These are phyloP conservation scores for Actinomucor elegans DNA, from an alignment of 371 early-diverging fungal species.

Conservation along the genomic window DNA sequence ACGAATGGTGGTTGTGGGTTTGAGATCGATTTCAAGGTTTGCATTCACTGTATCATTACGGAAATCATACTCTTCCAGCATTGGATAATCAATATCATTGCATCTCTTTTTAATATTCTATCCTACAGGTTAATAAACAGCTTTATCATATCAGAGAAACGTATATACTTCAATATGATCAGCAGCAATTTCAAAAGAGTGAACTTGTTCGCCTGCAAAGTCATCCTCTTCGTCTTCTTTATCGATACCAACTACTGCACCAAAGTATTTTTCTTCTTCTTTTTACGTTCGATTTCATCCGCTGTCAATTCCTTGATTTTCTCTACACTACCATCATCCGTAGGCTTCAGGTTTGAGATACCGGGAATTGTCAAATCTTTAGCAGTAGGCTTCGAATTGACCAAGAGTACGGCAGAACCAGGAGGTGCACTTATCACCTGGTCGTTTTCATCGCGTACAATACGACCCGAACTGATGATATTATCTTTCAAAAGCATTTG, in stretches of 20 bases:
- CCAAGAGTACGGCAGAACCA: conserved; percentile 27
- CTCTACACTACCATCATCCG: conserved; percentile 17
- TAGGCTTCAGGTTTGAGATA: conserved; percentile 43
- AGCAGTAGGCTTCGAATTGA: conserved; percentile 51
- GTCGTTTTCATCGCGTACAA: conserved; percentile 52
- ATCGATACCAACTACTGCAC: conserved; percentile 59
- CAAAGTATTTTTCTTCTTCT: conserved; percentile 57
- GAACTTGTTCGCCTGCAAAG: conserved; percentile 70
- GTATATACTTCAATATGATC: conserved; percentile 74
- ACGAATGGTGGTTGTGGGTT: conserved; percentile 94
- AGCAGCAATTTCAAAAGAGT: conserved; percentile 87
- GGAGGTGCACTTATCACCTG: conserved; percentile 33
- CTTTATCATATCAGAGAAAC: neutral
- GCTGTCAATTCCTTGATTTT: conserved; percentile 20
- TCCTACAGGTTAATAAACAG: neutral
- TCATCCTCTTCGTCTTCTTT: conserved; percentile 73
- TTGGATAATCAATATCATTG: conserved; percentile 94
- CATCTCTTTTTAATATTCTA: conserved; percentile 90
- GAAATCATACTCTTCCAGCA: conserved; percentile 99
- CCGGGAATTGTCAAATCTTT: conserved; percentile 66
- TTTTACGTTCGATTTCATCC: conserved; percentile 35
- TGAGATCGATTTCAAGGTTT: conserved; percentile 93
- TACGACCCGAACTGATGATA: conserved; percentile 72
- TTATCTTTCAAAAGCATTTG: conserved; percentile 84
- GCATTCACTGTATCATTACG: conserved; percentile 88